A percentile compares a stretch with the other conserved stretches of the same genome.
phyloP scores from a whole-genome alignment of 2,329 filamentous ascomycete genomes.

The Alternaria incomplexa region DNA sequence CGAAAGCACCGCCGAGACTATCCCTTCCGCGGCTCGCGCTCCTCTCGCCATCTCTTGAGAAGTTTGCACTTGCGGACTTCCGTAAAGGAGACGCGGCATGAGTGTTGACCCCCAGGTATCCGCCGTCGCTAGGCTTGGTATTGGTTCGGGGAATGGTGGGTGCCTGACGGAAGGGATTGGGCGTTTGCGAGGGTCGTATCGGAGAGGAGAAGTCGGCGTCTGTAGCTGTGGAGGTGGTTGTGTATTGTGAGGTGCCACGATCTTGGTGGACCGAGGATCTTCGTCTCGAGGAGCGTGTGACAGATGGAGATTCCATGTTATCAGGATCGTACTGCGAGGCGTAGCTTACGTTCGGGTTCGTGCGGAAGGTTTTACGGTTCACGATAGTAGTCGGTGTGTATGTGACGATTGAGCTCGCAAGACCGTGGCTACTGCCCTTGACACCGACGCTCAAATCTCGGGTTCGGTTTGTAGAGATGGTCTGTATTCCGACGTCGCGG shows the following conservation, averaged over 20 bases:
- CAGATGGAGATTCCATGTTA: slow-evolving; percentile 37
- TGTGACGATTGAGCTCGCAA: slow-evolving; percentile 61
- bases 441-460: slow-evolving; percentile 47
- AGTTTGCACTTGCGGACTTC: slow-evolving; percentile 71
- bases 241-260: slow-evolving; percentile 37
- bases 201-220: slow-evolving; percentile 53
- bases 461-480: slow-evolving; percentile 52
- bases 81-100: slow-evolving; percentile 84
- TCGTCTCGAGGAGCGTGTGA: slow-evolving; percentile 24
- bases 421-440: slow-evolving; percentile 51
- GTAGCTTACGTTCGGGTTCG: slow-evolving; percentile 84
- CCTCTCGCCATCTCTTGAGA: slow-evolving; percentile 41
- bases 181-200: slow-evolving; percentile 51
- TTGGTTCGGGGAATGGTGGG: slow-evolving; percentile 58
- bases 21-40: slow-evolving; percentile 19
- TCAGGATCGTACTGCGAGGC: slow-evolving; percentile 74
- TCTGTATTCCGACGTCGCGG: slow-evolving; percentile 79
- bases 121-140: slow-evolving; percentile 62
- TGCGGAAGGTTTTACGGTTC: slow-evolving; percentile 77
- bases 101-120: slow-evolving; percentile 78
- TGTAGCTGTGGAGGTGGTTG: slow-evolving; percentile 47
- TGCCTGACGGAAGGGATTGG: slow-evolving; percentile 59
- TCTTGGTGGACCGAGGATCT: slow-evolving; percentile 34
- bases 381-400: slow-evolving; percentile 67
- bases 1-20: slow-evolving; percentile 29